These are phyloP conservation scores for Suillus occidentalis DNA, from an alignment of 768 basidiomycete genomes.

Conservation along the genomic window DNA sequence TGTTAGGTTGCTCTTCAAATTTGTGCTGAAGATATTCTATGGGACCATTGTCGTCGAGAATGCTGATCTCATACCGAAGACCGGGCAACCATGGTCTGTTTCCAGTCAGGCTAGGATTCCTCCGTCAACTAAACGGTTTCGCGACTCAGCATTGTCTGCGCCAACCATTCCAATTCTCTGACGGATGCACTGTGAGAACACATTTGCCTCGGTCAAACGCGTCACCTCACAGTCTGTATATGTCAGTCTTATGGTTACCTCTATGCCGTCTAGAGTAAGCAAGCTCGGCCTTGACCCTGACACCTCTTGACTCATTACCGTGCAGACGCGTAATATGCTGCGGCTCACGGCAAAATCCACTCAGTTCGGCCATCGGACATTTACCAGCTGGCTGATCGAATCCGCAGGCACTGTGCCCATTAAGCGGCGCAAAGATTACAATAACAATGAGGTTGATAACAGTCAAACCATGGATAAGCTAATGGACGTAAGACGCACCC, in stretches of 20 bases:
- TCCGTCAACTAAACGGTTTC: constrained; percentile 4
- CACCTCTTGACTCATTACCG: constrained; percentile 7
- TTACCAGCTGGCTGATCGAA: constrained; percentile 90
- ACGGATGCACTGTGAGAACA: constrained; percentile 78
- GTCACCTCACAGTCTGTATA: not conserved
- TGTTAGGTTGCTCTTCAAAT: constrained; percentile 64
- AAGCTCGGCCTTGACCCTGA: not conserved
- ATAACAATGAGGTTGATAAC: constrained; percentile 61
- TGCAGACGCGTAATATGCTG: constrained; percentile 72
- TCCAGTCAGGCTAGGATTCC: not conserved
- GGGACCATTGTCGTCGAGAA: constrained; percentile 87
- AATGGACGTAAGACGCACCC: constrained; percentile 49
- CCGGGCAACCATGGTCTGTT: constrained; percentile 69
- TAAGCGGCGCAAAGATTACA: constrained; percentile 70
- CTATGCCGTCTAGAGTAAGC: constrained; percentile 67
- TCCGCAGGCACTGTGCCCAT: constrained; percentile 86
- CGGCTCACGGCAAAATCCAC: constrained; percentile 88
- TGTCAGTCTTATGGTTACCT: constrained; percentile 65
- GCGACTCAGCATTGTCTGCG: constrained; percentile 66
- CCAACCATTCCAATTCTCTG: constrained; percentile 85
- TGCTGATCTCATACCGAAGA: constrained; percentile 63
- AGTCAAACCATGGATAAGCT: constrained; percentile 65
- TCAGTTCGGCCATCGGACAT: constrained; percentile 78
- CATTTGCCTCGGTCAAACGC: not conserved
- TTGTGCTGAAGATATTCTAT: constrained; percentile 91